Conservation (phyloP, 192 early-diverging fungal species). For the Coemansia sp. region DNA sequence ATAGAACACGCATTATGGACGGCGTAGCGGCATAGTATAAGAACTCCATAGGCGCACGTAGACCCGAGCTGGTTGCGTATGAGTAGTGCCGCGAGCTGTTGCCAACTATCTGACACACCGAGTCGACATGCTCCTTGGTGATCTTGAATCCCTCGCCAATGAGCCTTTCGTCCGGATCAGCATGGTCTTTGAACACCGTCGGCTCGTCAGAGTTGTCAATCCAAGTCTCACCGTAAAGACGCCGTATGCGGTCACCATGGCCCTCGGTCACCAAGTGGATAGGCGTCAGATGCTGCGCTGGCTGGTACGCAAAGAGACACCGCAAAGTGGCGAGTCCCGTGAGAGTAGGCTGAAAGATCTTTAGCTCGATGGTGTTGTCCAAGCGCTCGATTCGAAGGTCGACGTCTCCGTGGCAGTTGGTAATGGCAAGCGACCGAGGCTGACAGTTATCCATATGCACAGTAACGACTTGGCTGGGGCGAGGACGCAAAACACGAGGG, state of each 20-base stretch:
- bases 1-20: conserved; percentile 75
- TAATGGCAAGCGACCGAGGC: not conserved
- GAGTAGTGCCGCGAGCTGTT: conserved; percentile 65
- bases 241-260: not conserved
- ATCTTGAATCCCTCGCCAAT: conserved; percentile 10
- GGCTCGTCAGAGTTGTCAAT: conserved; percentile 3
- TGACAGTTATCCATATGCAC: not conserved
- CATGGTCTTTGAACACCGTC: not conserved
- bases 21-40: conserved; percentile 80
- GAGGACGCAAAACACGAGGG: conserved; percentile 61
- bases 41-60: conserved; percentile 86
- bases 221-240: conserved; percentile 6
- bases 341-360: conserved; percentile 5
- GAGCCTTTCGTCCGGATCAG: not conserved
- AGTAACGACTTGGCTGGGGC: conserved; percentile 56
- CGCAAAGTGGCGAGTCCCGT: not conserved
- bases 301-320: conserved; percentile 11
- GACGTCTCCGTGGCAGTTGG: not conserved
- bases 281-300: conserved; percentile 8
- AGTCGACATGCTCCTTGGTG: conserved; percentile 80
- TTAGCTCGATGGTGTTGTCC: not conserved
- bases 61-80: conserved; percentile 55
- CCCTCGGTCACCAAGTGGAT: conserved; percentile 17
- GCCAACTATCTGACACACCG: conserved; percentile 71
- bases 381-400: conserved; percentile 14